Base-by-base conservation (phyloP, 2,329 filamentous ascomycete genomes). In the Fusarium sterilihyphosum region DNA sequence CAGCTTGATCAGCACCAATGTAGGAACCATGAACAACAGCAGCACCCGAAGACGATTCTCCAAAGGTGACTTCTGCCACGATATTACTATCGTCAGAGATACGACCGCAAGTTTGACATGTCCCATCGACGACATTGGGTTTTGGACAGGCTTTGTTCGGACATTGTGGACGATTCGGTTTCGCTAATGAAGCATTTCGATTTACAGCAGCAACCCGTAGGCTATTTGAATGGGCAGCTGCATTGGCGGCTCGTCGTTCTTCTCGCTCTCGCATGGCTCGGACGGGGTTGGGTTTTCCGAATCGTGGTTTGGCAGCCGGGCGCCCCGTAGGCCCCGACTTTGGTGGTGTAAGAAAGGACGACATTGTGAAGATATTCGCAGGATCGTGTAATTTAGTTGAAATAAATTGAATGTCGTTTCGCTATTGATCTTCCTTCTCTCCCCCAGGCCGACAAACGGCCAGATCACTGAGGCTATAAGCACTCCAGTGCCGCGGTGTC, bases 11-110 rank as follows among this genome's bases (percentile, higher is more conserved):
- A 67, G 94, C 93, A 61, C 91, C 92, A 70, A 99, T 91, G 80
- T 92, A 97, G 72, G 92, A 95, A 81, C 96, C 96, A 82, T 98
- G 94, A 24, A 98, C 94, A 58, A 97, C 90, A 60, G 96, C 95
- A 56, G 94, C 94, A 78, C 96, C 96, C 40, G 91, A 92, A 1
- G 94, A 91, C 35, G 91, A 93, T 85, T 99, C 96, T 74, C 95
- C 95, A 80, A 98, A 99, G 29, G 92, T 92, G 71, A 98, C 90
- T 82, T 99, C 96, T 56, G 94, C 90, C 67, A 98, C 95, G 72
- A 98, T 98, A 79, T 97, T 95, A 80, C 91, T 92, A 80, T 97
- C 93, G 77, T 93, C 92, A 64, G 96, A 90, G 75, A 98, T 91
- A 69, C 91, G 92, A 88, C 95, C 96, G 82, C 96, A 98, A 53